Conservation (phyloP, 257 asterid species). For the Parsonsia alboflavescens region DNA sequence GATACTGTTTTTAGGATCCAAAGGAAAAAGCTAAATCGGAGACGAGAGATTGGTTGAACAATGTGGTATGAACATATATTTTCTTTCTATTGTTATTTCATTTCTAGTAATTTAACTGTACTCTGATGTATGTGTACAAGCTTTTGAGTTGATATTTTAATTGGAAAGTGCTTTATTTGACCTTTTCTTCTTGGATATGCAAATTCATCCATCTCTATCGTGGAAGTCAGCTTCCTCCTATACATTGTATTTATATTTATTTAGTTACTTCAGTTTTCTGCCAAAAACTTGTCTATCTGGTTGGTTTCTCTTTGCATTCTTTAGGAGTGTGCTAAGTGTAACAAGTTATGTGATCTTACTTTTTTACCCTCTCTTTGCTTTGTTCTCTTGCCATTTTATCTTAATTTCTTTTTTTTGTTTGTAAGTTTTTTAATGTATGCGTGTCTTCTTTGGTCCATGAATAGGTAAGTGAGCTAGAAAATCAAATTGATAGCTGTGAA, state of each 20-base stretch:
- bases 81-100: slow-evolving; percentile 18
- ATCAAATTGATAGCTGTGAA: slow-evolving; percentile 92
- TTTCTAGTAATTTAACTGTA: slow-evolving; percentile 11
- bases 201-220: neutral
- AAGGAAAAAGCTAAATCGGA: slow-evolving; percentile 96
- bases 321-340: neutral
- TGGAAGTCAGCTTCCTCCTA: neutral
- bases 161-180: neutral
- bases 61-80: slow-evolving; percentile 61
- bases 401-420: neutral
- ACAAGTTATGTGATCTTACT: neutral
- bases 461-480: slow-evolving; percentile 94
- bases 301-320: neutral
- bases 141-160: neutral
- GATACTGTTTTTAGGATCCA: slow-evolving; percentile 62
- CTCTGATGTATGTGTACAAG: neutral
- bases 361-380: neutral
- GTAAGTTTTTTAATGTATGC: neutral
- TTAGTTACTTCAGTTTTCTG: neutral
- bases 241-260: neutral
- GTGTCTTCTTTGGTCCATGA: slow-evolving; percentile 12
- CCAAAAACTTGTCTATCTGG: neutral
- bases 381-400: neutral
- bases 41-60: slow-evolving; percentile 98
- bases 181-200: neutral